A percentile compares a stretch with the other conserved stretches of the same genome.
These are phyloP conservation scores for Tylopilus sp. DNA, from an alignment of 1,284 basidiomycete species.

Conservation along the genomic window DNA sequence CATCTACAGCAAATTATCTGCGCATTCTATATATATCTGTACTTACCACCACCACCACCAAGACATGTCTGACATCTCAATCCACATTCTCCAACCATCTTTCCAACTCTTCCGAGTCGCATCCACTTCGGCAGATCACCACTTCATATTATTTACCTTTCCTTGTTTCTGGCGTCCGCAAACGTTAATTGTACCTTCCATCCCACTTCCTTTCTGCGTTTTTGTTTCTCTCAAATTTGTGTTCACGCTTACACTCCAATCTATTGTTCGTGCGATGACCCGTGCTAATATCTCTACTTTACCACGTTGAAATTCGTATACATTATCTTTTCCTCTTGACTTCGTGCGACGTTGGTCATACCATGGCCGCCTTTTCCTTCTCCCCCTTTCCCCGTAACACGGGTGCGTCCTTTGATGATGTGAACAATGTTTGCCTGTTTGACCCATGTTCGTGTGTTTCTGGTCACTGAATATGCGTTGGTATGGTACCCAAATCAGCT, in stretches of 20 bases:
- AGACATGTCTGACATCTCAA: constrained; percentile 35
- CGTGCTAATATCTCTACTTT: constrained; percentile 34
- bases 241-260: constrained; percentile 22
- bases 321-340: constrained; percentile 12
- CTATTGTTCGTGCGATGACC: constrained; percentile 30
- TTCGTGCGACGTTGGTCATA: constrained; percentile 10
- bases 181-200: constrained; percentile 30
- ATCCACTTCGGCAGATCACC: constrained; percentile 29
- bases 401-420: neutral
- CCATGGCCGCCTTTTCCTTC: neutral
- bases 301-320: constrained; percentile 29
- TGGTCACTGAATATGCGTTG: constrained; percentile 17
- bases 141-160: constrained; percentile 32
- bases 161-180: constrained; percentile 21
- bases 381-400: neutral
- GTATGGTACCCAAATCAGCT: constrained; percentile 16
- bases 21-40: constrained; percentile 39
- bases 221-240: constrained; percentile 10
- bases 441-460: constrained; percentile 15
- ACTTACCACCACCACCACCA: constrained; percentile 35
- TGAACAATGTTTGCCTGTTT: constrained; percentile 1
- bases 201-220: constrained; percentile 15
- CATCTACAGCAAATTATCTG: constrained; percentile 39
- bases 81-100: constrained; percentile 26
- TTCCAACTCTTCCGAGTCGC: constrained; percentile 24